Percentiles rank a stretch among this genome's conserved stretches.
Conservation (phyloP, 768 basidiomycete genomes). For the Leccinellum albellum region DNA sequence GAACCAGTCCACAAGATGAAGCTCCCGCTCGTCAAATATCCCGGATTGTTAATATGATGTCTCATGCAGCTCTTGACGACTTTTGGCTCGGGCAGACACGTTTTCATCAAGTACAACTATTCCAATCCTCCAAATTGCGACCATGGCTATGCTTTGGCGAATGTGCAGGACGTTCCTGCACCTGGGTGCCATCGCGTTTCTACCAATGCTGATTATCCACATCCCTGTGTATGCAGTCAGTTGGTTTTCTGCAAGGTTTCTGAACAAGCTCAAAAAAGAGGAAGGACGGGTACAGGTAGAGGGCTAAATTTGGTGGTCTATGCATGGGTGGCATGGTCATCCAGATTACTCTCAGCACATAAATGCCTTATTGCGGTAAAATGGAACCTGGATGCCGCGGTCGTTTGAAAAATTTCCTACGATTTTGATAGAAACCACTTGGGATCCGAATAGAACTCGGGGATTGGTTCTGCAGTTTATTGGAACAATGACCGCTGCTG, state of each 20-base stretch:
- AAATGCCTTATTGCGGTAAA: not conserved
- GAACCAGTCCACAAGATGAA: conserved; percentile 34
- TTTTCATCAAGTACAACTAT: conserved; percentile 5
- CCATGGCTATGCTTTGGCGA: conserved; percentile 33
- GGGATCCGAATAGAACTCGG: not conserved
- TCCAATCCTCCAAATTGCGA: conserved; percentile 30
- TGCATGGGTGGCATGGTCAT: too few relatives aligned
- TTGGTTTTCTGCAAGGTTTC: too few relatives aligned
- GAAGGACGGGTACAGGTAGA: too few relatives aligned
- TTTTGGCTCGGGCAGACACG: conserved; percentile 30
- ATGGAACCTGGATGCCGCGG: not conserved
- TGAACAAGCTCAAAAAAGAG: too few relatives aligned
- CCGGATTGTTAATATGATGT: conserved; percentile 54
- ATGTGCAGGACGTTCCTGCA: conserved; percentile 33
- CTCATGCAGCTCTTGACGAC: conserved; percentile 45
- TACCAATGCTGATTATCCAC: too few relatives aligned
- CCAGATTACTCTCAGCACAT: too few relatives aligned
- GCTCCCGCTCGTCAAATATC: conserved; percentile 49
- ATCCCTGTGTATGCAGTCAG: too few relatives aligned
- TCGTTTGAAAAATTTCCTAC: not conserved
- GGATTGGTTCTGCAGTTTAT: conserved; percentile 11
- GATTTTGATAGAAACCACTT: not conserved
- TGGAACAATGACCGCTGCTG: conserved; percentile 12
- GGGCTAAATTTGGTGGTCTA: too few relatives aligned
- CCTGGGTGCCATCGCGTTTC: too few relatives aligned